Base-by-base conservation (phyloP, 2,329 filamentous ascomycete species). In the Cladophialophora yegresii region DNA sequence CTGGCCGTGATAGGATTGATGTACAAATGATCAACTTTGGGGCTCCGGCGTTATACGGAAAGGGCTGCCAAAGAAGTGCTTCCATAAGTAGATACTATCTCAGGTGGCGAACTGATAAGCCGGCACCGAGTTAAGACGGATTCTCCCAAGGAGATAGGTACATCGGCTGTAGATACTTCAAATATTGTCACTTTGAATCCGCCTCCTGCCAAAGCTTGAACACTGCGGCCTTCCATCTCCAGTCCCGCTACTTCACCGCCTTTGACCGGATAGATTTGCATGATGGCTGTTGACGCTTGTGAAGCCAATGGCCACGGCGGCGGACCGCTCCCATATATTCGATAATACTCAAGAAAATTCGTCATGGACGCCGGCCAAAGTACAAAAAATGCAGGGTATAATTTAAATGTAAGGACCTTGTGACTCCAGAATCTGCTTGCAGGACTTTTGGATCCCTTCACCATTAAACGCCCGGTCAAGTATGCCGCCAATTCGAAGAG, bases 341-440 rank as follows among this genome's bases (percentile, higher is more conserved):
- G 28, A 43, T 51, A 23, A 60, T 28, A 43, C 20, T 49, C 33
- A 51, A 45, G 32, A 28, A 60, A 23, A 60, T 36, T 60, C 58
- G 58, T 60, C 47, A 53, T 10, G 28, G 32, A n/a, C 23, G n/a
- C 47, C 20, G 7, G 22, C 32, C 8, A 22, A 32, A 50, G 47
- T 6, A 26, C 10, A 6, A 23, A 58, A 45, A 58, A 45, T 20
- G 55, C 30, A 60, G 57, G 57, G 57, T 60, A 60, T 60, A 60
- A 40, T 20, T 7, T 60, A 26, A 43, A 60, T 16, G 57, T 30
- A 20, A 43, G 12, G 16, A n/a, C 51, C 45, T 53, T 51, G 47
- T 28, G 57, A 60, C 36, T 16, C 5, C 36, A 43, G 36, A 32
- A 51, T 53, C 57, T 26, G 47, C 22, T 23, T 23, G 45, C 50